Conservation (phyloP, 1,284 basidiomycete species). For the Trametes versicolor region DNA sequence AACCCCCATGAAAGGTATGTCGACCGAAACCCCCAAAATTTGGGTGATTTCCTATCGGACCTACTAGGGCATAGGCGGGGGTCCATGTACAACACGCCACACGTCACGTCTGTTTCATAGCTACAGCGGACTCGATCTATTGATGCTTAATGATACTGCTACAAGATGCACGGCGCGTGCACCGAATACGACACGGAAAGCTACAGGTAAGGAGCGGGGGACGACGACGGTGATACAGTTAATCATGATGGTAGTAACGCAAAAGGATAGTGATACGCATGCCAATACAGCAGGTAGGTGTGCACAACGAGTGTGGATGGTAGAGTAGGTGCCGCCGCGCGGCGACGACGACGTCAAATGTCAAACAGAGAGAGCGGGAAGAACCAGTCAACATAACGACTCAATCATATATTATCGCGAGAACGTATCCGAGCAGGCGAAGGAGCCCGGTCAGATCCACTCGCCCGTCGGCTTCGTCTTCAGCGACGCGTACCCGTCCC, state of each 20-base stretch:
- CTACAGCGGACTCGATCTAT: slow-evolving; percentile 14
- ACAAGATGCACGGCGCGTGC: slow-evolving; percentile 13
- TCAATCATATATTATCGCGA: no score
- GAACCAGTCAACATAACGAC: neutral
- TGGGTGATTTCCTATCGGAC: no score
- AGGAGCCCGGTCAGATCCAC: slow-evolving; percentile 38
- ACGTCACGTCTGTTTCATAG: slow-evolving; percentile 14
- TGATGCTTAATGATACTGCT: slow-evolving; percentile 17
- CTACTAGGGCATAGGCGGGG: no score
- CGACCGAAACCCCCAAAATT: no score
- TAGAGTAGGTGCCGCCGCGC: neutral
- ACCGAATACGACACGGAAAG: neutral
- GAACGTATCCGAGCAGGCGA: slow-evolving; percentile 3
- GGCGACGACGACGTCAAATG: neutral
- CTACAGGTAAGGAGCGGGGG: slow-evolving; percentile 15
- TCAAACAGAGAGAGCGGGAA: slow-evolving; percentile 4
- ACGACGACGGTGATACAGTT: slow-evolving; percentile 13
- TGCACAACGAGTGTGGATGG: slow-evolving; percentile 21
- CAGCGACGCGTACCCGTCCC: slow-evolving; percentile 28
- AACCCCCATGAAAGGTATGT: no score
- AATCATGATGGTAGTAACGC: slow-evolving; percentile 4
- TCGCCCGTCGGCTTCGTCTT: slow-evolving; percentile 36
- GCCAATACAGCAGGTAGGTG: slow-evolving; percentile 7
- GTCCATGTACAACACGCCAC: no score
- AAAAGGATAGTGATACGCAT: slow-evolving; percentile 18